Evolutionary conservation across 23 red algal genomes (phyloP).

Genomic region (Agarophyton chilense): DNA sequence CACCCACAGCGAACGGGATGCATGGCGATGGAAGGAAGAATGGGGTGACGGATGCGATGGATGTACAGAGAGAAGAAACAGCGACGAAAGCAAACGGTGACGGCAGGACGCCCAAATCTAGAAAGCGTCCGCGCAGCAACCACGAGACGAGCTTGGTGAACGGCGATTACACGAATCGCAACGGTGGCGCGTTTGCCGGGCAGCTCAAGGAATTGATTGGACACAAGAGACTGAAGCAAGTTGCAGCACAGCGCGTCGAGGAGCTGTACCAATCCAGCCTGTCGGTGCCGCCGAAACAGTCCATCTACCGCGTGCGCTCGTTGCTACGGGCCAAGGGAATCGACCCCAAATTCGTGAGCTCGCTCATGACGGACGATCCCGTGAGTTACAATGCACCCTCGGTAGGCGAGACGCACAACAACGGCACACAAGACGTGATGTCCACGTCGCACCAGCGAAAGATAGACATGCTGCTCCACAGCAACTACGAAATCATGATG

Average conservation of each 20-base stretch:
- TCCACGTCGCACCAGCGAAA: constrained; percentile 18
- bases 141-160: not conserved
- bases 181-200: not conserved
- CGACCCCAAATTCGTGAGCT: constrained; percentile 50
- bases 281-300: constrained; percentile 1
- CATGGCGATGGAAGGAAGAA: constrained; percentile 8
- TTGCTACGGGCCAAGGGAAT: constrained; percentile 41
- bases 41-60: not conserved
- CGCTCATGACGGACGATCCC: constrained; percentile 18
- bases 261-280: constrained; percentile 6
- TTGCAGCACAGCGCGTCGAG: not conserved
- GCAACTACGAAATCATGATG: constrained; percentile 59
- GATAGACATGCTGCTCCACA: constrained; percentile 35
- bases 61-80: not conserved
- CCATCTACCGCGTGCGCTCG: constrained; percentile 25
- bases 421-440: not conserved
- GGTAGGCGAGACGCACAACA: not conserved
- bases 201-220: constrained; percentile 22
- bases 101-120: not conserved
- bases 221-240: not conserved
- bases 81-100: not conserved
- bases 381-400: not conserved
- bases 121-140: constrained; percentile 21
- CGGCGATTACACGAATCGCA: not conserved
- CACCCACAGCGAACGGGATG: not conserved